Percentiles rank a stretch among this genome's conserved stretches.
These are phyloP conservation scores for Eudorina sp. DNA, from an alignment of 139 green algal species.

Conservation along the genomic window DNA sequence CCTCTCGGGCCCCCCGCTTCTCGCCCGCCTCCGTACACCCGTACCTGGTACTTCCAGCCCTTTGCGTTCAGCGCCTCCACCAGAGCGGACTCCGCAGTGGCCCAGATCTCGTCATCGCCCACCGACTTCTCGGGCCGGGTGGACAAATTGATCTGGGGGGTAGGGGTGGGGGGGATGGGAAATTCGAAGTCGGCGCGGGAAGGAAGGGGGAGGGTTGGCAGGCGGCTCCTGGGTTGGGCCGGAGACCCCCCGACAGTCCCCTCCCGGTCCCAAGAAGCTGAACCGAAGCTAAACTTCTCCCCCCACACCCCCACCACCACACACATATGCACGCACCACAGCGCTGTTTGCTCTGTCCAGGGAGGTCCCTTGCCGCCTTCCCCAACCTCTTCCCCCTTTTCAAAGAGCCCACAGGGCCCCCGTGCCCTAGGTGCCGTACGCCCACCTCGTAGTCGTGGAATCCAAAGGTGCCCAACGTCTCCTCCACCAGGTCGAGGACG, in stretches of 20 bases:
- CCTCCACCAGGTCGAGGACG: conserved; percentile 90
- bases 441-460: conserved; percentile 93
- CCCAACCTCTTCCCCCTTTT: no score
- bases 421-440: not conserved
- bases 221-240: not conserved
- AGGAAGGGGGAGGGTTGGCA: not conserved
- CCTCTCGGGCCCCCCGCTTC: no score
- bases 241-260: not conserved
- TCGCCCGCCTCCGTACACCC: no score
- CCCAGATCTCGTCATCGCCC: conserved; percentile 92
- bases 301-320: no score
- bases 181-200: not conserved
- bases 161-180: not conserved
- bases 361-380: no score
- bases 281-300: no score
- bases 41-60: conserved; percentile 74
- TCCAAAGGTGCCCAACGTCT: conserved; percentile 92
- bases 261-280: no score
- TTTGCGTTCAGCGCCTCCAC: conserved; percentile 86
- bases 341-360: no score
- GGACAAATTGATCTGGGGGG: conserved; percentile 72
- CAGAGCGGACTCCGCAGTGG: conserved; percentile 84
- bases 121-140: conserved; percentile 96
- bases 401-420: not conserved
- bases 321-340: no score